These are phyloP conservation scores for Cyberlindnera mycetangii DNA, from an alignment of 805 yeast species.

Conservation along the genomic window DNA sequence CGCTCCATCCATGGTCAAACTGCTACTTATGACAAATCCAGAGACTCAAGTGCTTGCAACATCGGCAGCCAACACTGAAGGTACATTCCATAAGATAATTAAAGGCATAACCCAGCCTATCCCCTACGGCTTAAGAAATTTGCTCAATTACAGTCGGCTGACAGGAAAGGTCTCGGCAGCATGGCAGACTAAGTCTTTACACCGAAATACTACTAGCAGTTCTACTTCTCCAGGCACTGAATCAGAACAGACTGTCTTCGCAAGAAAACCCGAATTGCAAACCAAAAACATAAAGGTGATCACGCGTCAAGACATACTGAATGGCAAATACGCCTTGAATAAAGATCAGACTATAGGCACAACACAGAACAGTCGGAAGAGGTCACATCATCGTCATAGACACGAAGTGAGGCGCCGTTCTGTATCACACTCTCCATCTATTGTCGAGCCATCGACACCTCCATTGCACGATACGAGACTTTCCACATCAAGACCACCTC, in stretches of 20 bases:
- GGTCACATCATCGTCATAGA: neutral
- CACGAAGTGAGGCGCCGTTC: neutral
- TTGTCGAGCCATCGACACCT: neutral
- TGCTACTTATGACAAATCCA: neutral
- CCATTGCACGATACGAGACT: neutral
- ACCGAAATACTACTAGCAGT: neutral
- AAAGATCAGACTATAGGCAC: neutral
- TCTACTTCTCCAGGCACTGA: neutral
- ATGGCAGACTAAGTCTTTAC: neutral
- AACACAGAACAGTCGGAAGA: neutral
- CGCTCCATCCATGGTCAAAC: neutral
- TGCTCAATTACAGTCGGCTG: neutral
- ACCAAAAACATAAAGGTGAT: slow-evolving; percentile 26
- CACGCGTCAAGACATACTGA: slow-evolving; percentile 27
- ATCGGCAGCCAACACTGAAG: neutral
- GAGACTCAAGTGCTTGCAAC: neutral
- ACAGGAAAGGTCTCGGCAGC: neutral
- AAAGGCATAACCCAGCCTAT: neutral
- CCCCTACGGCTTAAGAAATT: neutral
- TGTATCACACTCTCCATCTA: neutral
- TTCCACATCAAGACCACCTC: neutral
- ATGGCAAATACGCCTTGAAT: slow-evolving; percentile 17
- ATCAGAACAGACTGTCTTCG: neutral
- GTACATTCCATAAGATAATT: neutral
- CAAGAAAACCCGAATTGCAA: slow-evolving; percentile 9